These are phyloP conservation scores for Monotropa hypopitys DNA, from an alignment of 179 eudicot genomes.

Conservation along the genomic window DNA sequence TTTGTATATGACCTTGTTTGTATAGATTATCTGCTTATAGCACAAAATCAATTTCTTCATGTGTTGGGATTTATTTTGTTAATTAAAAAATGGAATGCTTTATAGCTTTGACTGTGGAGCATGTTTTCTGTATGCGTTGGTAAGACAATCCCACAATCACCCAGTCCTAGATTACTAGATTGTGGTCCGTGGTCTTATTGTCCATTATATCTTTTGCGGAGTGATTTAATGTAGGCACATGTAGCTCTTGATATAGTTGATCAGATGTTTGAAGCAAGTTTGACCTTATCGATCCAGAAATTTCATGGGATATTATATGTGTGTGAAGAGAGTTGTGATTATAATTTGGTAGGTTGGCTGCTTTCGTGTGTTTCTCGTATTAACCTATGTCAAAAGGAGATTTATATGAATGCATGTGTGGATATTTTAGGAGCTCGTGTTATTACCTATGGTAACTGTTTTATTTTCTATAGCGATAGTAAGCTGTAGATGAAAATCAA, in stretches of 20 bases:
- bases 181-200: not conserved
- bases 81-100: not conserved
- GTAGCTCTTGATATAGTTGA: slow-evolving; percentile 67
- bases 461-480: not conserved
- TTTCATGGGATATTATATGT: slow-evolving; percentile 49
- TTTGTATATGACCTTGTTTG: not conserved
- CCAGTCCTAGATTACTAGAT: not conserved
- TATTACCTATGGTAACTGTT: not conserved
- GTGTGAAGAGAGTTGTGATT: slow-evolving; percentile 59
- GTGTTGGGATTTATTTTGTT: not conserved
- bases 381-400: not conserved
- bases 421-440: not conserved
- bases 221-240: slow-evolving; percentile 45
- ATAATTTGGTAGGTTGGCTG: slow-evolving; percentile 50
- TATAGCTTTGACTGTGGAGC: not conserved
- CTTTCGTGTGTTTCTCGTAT: slow-evolving; percentile 1
- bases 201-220: not conserved
- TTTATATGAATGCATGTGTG: not conserved
- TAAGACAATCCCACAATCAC: not conserved
- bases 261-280: slow-evolving; percentile 50
- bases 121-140: not conserved
- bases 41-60: not conserved
- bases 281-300: slow-evolving; percentile 31
- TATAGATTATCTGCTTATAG: not conserved
- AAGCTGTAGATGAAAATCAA: not conserved